These are phyloP conservation scores for Fusarium sterilihyphosum DNA, from an alignment of 2,329 filamentous ascomycete genomes.

Conservation along the genomic window DNA sequence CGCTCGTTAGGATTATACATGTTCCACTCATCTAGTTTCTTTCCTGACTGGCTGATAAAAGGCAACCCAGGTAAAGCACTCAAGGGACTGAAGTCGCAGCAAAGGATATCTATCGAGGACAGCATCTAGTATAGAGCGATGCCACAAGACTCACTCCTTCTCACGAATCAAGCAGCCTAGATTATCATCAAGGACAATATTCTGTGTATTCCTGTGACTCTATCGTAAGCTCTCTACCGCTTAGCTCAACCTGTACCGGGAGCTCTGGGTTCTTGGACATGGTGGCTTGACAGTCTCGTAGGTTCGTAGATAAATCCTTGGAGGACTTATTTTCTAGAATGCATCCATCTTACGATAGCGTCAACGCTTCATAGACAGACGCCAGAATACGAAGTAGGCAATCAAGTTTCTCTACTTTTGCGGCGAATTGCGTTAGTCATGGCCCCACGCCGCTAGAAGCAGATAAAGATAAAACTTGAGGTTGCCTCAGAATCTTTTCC, in stretches of 20 bases:
- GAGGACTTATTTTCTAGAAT: not conserved
- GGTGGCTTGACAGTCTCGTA: not conserved
- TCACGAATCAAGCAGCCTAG: not conserved
- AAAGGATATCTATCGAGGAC: not conserved
- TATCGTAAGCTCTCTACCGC: no score
- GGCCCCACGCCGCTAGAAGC: slow-evolving; percentile 10
- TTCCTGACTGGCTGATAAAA: not conserved
- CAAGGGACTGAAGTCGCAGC: not conserved
- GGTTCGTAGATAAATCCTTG: not conserved
- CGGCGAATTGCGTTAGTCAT: slow-evolving; percentile 10
- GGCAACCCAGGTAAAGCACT: not conserved
- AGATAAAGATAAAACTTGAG: slow-evolving; percentile 14
- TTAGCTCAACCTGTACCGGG: not conserved
- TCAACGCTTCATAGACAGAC: not conserved
- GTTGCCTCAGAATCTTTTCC: not conserved
- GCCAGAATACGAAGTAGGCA: not conserved
- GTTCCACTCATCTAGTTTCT: not conserved
- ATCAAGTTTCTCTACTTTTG: not conserved
- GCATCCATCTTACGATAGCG: not conserved
- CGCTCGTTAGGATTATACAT: not conserved
- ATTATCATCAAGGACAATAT: not conserved
- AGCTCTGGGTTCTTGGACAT: not conserved
- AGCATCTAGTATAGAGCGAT: not conserved
- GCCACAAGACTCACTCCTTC: not conserved
- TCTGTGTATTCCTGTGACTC: not conserved